Evolutionary conservation across 2,329 filamentous ascomycete genomes (phyloP).

Genomic region (Ceratocystiopsis sp.): DNA sequence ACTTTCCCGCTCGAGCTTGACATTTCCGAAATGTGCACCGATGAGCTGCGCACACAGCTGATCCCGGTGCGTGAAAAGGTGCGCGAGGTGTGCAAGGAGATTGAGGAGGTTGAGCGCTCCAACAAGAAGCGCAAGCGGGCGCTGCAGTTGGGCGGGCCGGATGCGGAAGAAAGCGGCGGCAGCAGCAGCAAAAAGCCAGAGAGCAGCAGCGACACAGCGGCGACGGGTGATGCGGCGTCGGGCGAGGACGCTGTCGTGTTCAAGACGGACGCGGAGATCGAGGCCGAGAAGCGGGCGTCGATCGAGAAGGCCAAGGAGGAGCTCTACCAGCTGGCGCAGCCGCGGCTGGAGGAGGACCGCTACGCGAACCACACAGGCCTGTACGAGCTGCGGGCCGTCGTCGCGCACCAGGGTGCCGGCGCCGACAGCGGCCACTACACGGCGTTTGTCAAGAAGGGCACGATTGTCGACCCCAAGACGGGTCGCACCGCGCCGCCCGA

Average conservation of each 20-base stretch:
- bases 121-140: constrained; percentile 76
- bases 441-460: constrained; percentile 88
- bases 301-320: constrained; percentile 77
- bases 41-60: constrained; percentile 66
- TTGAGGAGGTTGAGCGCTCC: constrained; percentile 79
- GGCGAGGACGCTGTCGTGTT: constrained; percentile 49
- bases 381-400: constrained; percentile 84
- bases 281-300: constrained; percentile 63
- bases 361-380: constrained; percentile 85
- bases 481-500: constrained; percentile 69
- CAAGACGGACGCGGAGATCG: constrained; percentile 89
- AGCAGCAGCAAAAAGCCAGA: constrained; percentile 21
- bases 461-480: constrained; percentile 51
- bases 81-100: constrained; percentile 84
- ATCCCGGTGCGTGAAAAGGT: constrained; percentile 93
- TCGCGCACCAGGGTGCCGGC: constrained; percentile 91
- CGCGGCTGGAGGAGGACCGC: constrained; percentile 56
- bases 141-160: constrained; percentile 17
- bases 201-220: constrained; percentile 8
- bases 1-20: constrained; percentile 90
- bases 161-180: constrained; percentile 11
- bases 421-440: constrained; percentile 98
- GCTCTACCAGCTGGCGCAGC: constrained; percentile 59
- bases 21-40: constrained; percentile 86
- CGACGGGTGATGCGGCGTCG: too few relatives aligned